Base-by-base conservation (phyloP, 2,329 filamentous ascomycete species). In the Aspergillus sp. region DNA sequence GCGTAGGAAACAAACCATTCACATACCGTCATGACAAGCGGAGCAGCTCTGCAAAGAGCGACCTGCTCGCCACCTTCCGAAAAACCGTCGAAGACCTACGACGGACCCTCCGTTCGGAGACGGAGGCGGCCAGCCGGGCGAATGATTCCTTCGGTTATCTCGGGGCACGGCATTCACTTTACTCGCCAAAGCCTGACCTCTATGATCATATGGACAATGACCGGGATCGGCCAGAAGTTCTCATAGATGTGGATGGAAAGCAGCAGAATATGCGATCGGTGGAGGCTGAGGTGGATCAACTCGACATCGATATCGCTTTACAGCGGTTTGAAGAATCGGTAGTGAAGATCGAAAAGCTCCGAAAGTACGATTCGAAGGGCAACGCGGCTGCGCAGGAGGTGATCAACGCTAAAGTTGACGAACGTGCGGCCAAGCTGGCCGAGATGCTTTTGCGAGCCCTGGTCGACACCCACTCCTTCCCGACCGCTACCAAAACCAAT, bases 181-280 rank as follows among this genome's bases (percentile, higher is more conserved):
- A 63, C 33, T 78, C 92, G 20, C 87, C 90, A 65, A 91, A 92
- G 70, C 85, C 88, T 0, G 89, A 93, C 53, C 76, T 94, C 2
- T 80, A 95, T 13, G 90, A 94, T 65, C 87, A 84, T 7, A 73
- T 91, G 9, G 90, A 90, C 1, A 84, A 86, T 56, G 85, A 88
- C 62, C 90, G 90, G 66, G 89, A 95, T 68, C 76, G 77, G 36
- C 75, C 76, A 16, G 83, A 79, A 55, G 88, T 96, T 75, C 82
- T 96, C 50, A 92, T 99, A 60, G 94, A 99, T 63, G 90, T 96
- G 13, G 94, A 97, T 64, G 94, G 94, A 45, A 95, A 95, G 65
- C 92, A 96, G 70, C 90, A 97, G 68, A 96, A 94, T 67, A 81
- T 99, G 44, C 88, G 93, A 49, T 96, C 90, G 90, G 90, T 99